Percentiles rank a stretch among this genome's conserved stretches.
These are phyloP conservation scores for Curvularia verruculosa DNA, from an alignment of 2,329 filamentous ascomycete species.

Conservation along the genomic window DNA sequence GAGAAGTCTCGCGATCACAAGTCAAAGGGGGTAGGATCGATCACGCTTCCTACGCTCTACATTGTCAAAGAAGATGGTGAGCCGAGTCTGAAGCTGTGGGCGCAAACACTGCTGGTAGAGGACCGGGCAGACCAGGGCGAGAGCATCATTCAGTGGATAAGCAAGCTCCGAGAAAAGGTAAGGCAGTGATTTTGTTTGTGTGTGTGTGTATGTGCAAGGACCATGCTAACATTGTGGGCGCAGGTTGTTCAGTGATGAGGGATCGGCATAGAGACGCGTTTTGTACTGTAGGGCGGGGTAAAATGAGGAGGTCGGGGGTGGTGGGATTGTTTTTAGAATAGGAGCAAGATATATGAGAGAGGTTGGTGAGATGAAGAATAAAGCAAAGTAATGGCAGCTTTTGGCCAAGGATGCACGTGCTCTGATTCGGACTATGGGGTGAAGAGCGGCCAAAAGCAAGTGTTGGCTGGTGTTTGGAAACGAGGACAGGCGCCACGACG, in stretches of 20 bases:
- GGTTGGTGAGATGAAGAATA: not conserved
- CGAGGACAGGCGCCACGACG: not conserved
- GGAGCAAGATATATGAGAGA: not conserved
- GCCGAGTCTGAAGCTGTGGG: slow-evolving; percentile 93
- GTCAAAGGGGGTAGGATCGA: slow-evolving; percentile 87
- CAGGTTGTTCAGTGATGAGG: slow-evolving; percentile 47
- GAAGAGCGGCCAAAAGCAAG: not conserved
- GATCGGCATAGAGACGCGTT: not conserved
- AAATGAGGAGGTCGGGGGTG: not conserved
- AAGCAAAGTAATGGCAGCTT: slow-evolving; percentile 15
- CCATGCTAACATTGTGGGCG: slow-evolving; percentile 19
- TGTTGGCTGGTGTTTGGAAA: not conserved
- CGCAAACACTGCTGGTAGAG: slow-evolving; percentile 92
- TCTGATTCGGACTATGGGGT: not conserved
- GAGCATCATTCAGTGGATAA: slow-evolving; percentile 93
- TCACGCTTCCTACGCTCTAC: slow-evolving; percentile 90
- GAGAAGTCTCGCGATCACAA: slow-evolving; percentile 91
- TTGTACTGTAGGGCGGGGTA: slow-evolving; percentile 11
- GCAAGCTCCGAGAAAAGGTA: slow-evolving; percentile 92
- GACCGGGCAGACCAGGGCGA: slow-evolving; percentile 93
- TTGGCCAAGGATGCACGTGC: not conserved
- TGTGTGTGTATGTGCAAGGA: slow-evolving; percentile 20
- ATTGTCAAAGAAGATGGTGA: slow-evolving; percentile 95
- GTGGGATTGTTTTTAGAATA: slow-evolving; percentile 3
- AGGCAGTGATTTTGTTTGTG: slow-evolving; percentile 38